Evolutionary conservation across 2,329 filamentous ascomycete species (phyloP).

Genomic region (Aureobasidium lini): DNA sequence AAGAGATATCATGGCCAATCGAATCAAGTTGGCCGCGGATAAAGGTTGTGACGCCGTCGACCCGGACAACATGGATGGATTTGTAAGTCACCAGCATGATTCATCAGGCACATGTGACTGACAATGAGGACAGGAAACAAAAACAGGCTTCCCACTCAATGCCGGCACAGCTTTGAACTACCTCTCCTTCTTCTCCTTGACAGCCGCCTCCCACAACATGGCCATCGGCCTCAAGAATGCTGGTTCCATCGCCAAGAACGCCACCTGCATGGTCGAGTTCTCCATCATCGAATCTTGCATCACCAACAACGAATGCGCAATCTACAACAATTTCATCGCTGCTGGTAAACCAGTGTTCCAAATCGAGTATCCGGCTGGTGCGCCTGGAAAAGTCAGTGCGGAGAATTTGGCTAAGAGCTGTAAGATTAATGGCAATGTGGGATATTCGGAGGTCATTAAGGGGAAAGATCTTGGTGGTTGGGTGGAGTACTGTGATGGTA

Average conservation of each 20-base stretch:
- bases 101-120: too few relatives aligned
- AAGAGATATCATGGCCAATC: constrained; percentile 55
- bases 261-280: constrained; percentile 52
- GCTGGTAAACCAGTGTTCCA: constrained; percentile 63
- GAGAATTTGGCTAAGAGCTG: constrained; percentile 35
- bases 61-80: constrained; percentile 22
- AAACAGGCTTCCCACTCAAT: constrained; percentile 56
- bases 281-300: constrained; percentile 65
- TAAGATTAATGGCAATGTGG: constrained; percentile 26
- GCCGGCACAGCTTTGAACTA: constrained; percentile 49
- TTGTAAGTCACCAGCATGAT: too few relatives aligned
- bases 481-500: constrained; percentile 32
- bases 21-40: constrained; percentile 50
- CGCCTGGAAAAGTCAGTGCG: constrained; percentile 28
- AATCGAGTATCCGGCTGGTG: constrained; percentile 59
- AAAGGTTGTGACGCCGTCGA: constrained; percentile 34
- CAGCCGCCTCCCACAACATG: constrained; percentile 49
- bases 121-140: constrained; percentile 33
- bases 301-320: constrained; percentile 52
- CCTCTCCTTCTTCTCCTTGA: constrained; percentile 51
- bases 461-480: constrained; percentile 57
- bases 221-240: constrained; percentile 64
- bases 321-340: constrained; percentile 50
- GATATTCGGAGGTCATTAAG: constrained; percentile 49
- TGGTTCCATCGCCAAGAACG: constrained; percentile 47